phyloP scores from a whole-genome alignment of 805 yeast species.

The Starmera pachycereana region DNA sequence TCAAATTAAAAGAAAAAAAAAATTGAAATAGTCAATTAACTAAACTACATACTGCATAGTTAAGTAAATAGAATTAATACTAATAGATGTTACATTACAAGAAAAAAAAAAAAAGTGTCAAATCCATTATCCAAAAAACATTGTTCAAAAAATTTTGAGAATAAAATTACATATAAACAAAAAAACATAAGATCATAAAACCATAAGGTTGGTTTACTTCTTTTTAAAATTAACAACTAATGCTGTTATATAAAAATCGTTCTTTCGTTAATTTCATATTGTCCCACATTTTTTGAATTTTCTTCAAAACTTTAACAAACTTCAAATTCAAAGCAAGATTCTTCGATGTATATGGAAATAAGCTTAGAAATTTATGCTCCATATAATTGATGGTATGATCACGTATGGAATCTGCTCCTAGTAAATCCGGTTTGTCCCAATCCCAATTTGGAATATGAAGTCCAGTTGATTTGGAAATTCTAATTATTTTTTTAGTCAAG shows the following conservation, averaged over 20 bases:
- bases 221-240: too few species aligned
- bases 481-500: slow-evolving; percentile 3
- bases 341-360: slow-evolving; percentile 1
- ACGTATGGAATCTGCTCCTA: slow-evolving; percentile 1
- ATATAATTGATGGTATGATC: slow-evolving; percentile 1
- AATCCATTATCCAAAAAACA: too few species aligned
- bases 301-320: neutral
- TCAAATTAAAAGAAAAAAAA: too few species aligned
- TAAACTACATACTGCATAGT: too few species aligned
- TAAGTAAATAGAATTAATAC: too few species aligned
- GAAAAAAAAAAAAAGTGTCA: too few species aligned
- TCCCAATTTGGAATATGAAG: slow-evolving; percentile 9
- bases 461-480: slow-evolving; percentile 1
- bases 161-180: slow-evolving; percentile 1
- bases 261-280: neutral
- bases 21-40: too few species aligned
- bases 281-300: slow-evolving; percentile 1
- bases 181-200: neutral
- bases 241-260: neutral
- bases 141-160: too few species aligned
- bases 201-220: too few species aligned
- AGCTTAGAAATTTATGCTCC: slow-evolving; percentile 4
- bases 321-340: neutral
- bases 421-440: slow-evolving; percentile 7
- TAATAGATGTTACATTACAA: too few species aligned